These are phyloP conservation scores for Trichoderma virens DNA, from an alignment of 495 filamentous ascomycete species.

Conservation along the genomic window DNA sequence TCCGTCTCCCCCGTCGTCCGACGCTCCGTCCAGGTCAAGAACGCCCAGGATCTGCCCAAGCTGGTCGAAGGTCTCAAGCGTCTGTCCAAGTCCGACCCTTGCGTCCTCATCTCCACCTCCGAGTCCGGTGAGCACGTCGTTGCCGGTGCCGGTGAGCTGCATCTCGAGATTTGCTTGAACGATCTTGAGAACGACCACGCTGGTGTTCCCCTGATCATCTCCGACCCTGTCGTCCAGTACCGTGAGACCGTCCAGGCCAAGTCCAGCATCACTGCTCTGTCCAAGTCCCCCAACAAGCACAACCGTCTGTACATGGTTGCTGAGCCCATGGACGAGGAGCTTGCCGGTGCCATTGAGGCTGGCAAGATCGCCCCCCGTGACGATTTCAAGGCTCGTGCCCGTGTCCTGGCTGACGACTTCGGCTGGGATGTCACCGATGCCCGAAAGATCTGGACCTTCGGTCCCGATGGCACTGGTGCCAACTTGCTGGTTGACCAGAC, in stretches of 20 bases:
- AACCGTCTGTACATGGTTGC: constrained; percentile 97
- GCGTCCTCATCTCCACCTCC: constrained; percentile 81
- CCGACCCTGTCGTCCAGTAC: constrained; percentile 94
- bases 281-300: constrained; percentile 99
- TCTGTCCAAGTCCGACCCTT: constrained; percentile 99
- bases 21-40: constrained; percentile 99
- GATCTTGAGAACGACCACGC: constrained; percentile 99
- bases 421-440: constrained; percentile 99
- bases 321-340: constrained; percentile 82
- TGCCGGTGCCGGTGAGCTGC: constrained; percentile 97
- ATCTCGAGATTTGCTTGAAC: constrained; percentile 99
- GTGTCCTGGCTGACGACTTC: constrained; percentile 92
- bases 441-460: constrained; percentile 99
- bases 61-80: constrained; percentile 99
- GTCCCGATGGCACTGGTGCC: constrained; percentile 93
- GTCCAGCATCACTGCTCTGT: constrained; percentile 92
- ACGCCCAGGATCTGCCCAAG: constrained; percentile 99
- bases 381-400: constrained; percentile 98
- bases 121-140: constrained; percentile 97
- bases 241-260: constrained; percentile 81
- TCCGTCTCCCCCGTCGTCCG: constrained; percentile 98
- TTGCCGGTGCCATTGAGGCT: constrained; percentile 79
- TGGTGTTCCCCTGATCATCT: constrained; percentile 91
- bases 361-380: constrained; percentile 94
- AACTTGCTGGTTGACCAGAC: constrained; percentile 99